Evolutionary conservation across 345 rosid species (phyloP), one percentile per base, ranked within the genome.

Genomic region (Citrus maxima): DNA sequence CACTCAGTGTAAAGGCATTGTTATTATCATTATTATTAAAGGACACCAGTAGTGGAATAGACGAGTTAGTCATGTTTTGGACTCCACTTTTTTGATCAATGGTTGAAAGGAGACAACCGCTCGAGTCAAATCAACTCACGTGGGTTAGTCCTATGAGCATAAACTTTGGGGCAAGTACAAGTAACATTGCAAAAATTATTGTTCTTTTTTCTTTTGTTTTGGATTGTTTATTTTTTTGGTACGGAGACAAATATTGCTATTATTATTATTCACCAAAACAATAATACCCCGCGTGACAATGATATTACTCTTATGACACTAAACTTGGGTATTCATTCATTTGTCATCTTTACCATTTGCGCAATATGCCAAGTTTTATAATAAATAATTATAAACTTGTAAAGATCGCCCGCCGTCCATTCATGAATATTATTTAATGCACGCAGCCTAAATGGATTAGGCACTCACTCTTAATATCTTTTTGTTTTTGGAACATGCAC

Each of bases 101-200:
- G 49, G 49, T 10, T 10, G 40, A 14, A 73, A 68, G 10, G 63
- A 24, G 78, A 77, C 82, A 71, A 83, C 42, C 2, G 46, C 65
- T 71, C 58, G 32, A 72, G 75, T 68, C 83, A 35, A 2, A 1
- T 76, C 80, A 46, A 51, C 71, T 73, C 70, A 24, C 74, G 49
- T 73, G 72, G 74, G 27, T 16, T 69, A 24, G 66, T 28, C 32
- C 49, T 7, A 30, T 72, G 59, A 16, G 55, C 58, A 0, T 49
- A 3, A 27, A 55, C 24, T 27, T 38, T 38, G 3, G 24, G n/a
- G n/a, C 34, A 10, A 65, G 51, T 46, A 46, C 51, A 46, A 25
- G 37, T 67, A 13, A 73, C 78, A 12, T 9, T 21, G 46, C 60
- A 40, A 56, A 21, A 66, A 67, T 35, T 46, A 10, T 24, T 14